Evolutionary conservation across 2,329 filamentous ascomycete species (phyloP).

Genomic region (Sporothrix mexicana): DNA sequence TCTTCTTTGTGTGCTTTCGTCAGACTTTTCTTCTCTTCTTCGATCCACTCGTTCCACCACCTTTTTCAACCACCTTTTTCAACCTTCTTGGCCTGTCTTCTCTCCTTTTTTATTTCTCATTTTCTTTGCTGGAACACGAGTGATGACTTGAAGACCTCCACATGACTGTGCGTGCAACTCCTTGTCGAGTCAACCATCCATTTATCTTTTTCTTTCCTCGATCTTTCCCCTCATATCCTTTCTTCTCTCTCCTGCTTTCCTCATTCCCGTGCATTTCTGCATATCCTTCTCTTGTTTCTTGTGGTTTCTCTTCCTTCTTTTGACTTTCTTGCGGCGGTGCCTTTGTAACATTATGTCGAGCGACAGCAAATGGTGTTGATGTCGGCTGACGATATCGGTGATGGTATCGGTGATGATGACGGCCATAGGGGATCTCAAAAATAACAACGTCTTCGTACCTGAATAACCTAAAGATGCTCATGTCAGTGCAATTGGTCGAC

Average conservation of each 20-base stretch:
- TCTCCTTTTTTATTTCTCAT: neutral
- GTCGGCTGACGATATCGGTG: neutral
- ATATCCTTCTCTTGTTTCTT: neutral
- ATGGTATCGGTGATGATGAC: slow-evolving; percentile 3
- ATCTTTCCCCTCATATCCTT: neutral
- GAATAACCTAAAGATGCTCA: no score
- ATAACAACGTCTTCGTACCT: slow-evolving; percentile 7
- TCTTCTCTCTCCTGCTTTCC: neutral
- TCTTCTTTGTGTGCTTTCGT: neutral
- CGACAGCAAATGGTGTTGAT: neutral
- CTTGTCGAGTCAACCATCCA: neutral
- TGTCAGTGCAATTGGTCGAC: no score
- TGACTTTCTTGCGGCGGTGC: neutral
- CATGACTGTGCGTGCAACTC: slow-evolving; percentile 15
- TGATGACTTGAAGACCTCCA: slow-evolving; percentile 25
- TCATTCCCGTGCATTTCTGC: neutral
- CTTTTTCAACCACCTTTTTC: neutral
- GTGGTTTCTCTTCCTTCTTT: neutral
- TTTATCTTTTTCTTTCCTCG: neutral
- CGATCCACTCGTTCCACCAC: slow-evolving; percentile 18
- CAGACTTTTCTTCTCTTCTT: neutral
- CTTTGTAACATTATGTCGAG: slow-evolving; percentile 14
- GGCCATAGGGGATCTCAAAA: neutral
- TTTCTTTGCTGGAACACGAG: slow-evolving; percentile 25
- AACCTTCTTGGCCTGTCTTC: neutral